Evolutionary conservation across 129 eudicot genomes (phyloP).

Genomic region (Flaveria bidentis): DNA sequence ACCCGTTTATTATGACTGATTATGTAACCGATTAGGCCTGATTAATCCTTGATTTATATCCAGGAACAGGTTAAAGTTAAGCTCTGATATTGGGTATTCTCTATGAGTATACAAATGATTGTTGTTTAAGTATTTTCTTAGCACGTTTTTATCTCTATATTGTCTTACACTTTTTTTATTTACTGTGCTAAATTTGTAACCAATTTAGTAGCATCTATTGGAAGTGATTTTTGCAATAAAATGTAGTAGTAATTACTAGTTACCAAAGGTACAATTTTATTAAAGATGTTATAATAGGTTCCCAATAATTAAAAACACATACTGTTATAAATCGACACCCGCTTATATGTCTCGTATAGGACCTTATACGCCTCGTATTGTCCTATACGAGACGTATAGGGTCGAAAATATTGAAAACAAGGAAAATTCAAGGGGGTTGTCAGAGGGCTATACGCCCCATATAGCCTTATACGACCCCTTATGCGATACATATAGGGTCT

Average conservation of each 20-base stretch:
- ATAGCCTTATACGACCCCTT: too few relatives aligned
- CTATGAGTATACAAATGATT: neutral
- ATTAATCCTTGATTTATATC: neutral
- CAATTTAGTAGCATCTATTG: neutral
- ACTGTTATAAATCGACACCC: too few relatives aligned
- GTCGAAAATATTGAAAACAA: too few relatives aligned
- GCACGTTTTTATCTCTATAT: neutral
- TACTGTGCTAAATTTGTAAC: conserved; percentile 3
- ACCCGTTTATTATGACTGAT: neutral
- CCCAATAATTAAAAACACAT: too few relatives aligned
- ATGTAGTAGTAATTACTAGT: neutral
- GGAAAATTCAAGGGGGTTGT: too few relatives aligned
- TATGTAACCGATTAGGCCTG: neutral
- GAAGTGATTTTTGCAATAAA: neutral
- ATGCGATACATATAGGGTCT: too few relatives aligned
- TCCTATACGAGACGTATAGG: too few relatives aligned
- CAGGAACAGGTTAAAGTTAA: neutral
- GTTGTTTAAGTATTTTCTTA: neutral
- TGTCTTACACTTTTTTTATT: neutral
- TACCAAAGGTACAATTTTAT: neutral
- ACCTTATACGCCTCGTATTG: too few relatives aligned
- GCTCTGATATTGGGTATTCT: neutral
- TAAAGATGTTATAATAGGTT: neutral
- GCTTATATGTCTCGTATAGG: too few relatives aligned
- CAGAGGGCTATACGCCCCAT: too few relatives aligned